A percentile compares a stretch with the other conserved stretches of the same genome.
Evolutionary conservation across 805 yeast species (phyloP).

Genomic region (Kuraishia cidri): DNA sequence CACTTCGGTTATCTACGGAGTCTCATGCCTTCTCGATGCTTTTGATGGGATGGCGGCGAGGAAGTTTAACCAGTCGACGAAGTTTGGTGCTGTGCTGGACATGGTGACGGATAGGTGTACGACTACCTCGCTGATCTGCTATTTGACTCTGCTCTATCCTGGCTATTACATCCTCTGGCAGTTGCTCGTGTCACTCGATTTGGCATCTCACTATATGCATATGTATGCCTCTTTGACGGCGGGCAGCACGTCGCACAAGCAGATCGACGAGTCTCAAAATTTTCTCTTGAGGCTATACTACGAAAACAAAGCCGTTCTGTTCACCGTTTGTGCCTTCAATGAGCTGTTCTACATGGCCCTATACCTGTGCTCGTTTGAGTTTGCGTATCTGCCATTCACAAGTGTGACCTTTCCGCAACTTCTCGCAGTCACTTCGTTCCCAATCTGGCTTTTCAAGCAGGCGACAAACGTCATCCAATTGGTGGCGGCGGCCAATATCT

Average conservation of each 20-base stretch:
- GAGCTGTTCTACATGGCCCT: slow-evolving; percentile 89
- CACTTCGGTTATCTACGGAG: slow-evolving; percentile 70
- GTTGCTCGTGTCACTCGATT: slow-evolving; percentile 70
- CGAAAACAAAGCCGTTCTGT: slow-evolving; percentile 74
- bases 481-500: slow-evolving; percentile 70
- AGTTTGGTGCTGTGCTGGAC: slow-evolving; percentile 93
- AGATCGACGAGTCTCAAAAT: slow-evolving; percentile 61
- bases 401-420: slow-evolving; percentile 19
- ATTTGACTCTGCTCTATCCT: slow-evolving; percentile 75
- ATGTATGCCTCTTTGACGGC: slow-evolving; percentile 88
- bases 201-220: slow-evolving; percentile 96
- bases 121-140: slow-evolving; percentile 87
- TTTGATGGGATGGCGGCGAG: slow-evolving; percentile 96
- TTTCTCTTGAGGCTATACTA: slow-evolving; percentile 78
- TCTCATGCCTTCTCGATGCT: slow-evolving; percentile 91
- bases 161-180: slow-evolving; percentile 66
- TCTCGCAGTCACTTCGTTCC: slow-evolving; percentile 51
- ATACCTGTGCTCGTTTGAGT: slow-evolving; percentile 65
- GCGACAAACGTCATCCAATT: slow-evolving; percentile 82
- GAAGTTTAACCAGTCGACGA: slow-evolving; percentile 77
- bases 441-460: slow-evolving; percentile 89
- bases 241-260: slow-evolving; percentile 81
- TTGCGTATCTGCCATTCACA: slow-evolving; percentile 27
- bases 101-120: slow-evolving; percentile 99
- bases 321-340: slow-evolving; percentile 85